These are phyloP conservation scores for Rhinocladiella mackenziei DNA, from an alignment of 2,329 filamentous ascomycete species.

Conservation along the genomic window DNA sequence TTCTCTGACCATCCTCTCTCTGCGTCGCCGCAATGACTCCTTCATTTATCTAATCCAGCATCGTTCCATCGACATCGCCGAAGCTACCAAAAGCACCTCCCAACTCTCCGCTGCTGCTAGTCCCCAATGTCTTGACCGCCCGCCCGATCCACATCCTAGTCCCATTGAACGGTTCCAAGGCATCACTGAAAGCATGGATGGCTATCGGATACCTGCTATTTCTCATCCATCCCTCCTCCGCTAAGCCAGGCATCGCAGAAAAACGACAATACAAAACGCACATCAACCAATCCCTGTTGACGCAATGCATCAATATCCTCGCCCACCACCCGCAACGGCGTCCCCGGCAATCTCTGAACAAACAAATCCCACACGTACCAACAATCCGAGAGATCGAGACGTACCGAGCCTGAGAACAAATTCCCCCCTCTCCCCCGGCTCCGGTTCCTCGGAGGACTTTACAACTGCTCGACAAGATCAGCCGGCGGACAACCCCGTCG, in stretches of 20 bases:
- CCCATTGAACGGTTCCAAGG: slow-evolving; percentile 3
- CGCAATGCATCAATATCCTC: slow-evolving; percentile 85
- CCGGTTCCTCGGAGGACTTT: slow-evolving; percentile 49
- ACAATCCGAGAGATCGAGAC: slow-evolving; percentile 68
- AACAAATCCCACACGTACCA: slow-evolving; percentile 67
- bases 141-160: not conserved
- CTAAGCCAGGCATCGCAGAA: slow-evolving; percentile 21
- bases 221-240: slow-evolving; percentile 17
- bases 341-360: slow-evolving; percentile 69
- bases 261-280: slow-evolving; percentile 8
- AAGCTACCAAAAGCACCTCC: slow-evolving; percentile 1
- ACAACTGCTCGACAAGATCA: slow-evolving; percentile 42
- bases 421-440: slow-evolving; percentile 49
- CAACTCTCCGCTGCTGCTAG: not conserved
- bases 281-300: slow-evolving; percentile 1
- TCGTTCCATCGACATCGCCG: slow-evolving; percentile 1
- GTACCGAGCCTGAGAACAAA: slow-evolving; percentile 48
- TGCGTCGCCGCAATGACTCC: slow-evolving; percentile 22
- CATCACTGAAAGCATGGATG: slow-evolving; percentile 26
- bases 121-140: slow-evolving; percentile 16
- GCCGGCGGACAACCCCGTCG: slow-evolving; percentile 50
- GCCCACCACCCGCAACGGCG: slow-evolving; percentile 66
- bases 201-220: slow-evolving; percentile 22
- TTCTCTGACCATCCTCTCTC: slow-evolving; percentile 13
- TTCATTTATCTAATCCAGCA: slow-evolving; percentile 13